Base-by-base conservation (phyloP, 768 basidiomycete genomes). In the Boletus pseudo-olivaceus region DNA sequence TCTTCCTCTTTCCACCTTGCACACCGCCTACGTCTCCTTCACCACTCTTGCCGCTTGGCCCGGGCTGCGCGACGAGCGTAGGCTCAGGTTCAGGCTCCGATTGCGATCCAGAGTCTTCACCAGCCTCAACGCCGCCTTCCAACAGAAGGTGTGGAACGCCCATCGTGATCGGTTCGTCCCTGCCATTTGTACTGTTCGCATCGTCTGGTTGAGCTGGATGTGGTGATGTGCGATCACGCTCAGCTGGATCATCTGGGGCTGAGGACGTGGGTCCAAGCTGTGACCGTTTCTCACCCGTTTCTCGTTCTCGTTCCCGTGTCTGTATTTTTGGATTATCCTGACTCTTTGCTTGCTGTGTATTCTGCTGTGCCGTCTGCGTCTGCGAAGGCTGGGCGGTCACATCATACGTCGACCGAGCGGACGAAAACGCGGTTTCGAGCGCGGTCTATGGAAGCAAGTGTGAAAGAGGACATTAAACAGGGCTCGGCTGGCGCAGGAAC, bases 331-430 rank as follows among this genome's bases (percentile, higher is more conserved):
- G 17, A 20, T 29, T 51, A n/a, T 8, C 38, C 35, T 47, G 53
- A n/a, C 30, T 9, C n/a, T 29, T 60, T 43, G 19, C 11, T n/a
- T 20, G 49, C 43, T 57, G 55, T 27, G 34, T 20, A 12, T 27
- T 14, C 2, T 42, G 56, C 49, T 33, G 55, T 54, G 40, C 27
- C 12, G 39, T 37, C 41, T 48, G 68, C 4, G 67, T 53, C 41
- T 64, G 68, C 1, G 61, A 47, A 27, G 53, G 60, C 17, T 66
- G 66, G 38, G 50, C 14, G 3, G 59, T 66, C 23, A 93, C 74
- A 33, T 84, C 79, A 60, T 79, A 97, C 0, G 88, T 90, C 0
- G 89, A 85, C n/a, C 91, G 76, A 0, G 83, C 75, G 0, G 85
- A 78, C 1, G 84, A 79, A 66, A 90, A 96, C 17, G 78, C 63